Evolutionary conservation across 257 asterid species (phyloP).

Genomic region (Cynanchum wilfordii): DNA sequence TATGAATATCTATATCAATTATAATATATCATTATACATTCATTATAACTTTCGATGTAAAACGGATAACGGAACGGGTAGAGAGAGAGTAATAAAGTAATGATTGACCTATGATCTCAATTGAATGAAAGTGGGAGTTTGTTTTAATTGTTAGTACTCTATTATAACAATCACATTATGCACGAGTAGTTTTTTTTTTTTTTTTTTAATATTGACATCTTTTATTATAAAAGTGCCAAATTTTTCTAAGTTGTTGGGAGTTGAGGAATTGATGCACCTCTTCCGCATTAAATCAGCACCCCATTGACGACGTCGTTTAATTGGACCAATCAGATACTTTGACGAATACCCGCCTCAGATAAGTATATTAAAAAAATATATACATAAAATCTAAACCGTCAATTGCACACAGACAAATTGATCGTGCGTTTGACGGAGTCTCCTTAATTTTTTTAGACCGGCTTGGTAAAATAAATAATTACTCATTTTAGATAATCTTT

Average conservation of each 20-base stretch:
- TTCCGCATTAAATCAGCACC: constrained; percentile 3
- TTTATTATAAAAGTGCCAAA: too few species aligned
- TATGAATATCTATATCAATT: too few species aligned
- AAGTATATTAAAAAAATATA: too few species aligned
- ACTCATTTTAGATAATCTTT: too few species aligned
- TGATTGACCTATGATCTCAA: too few species aligned
- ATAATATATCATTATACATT: too few species aligned
- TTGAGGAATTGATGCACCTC: constrained; percentile 7
- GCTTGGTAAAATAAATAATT: too few species aligned
- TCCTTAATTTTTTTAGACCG: not conserved
- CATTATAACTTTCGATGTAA: too few species aligned
- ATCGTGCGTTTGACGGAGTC: not conserved
- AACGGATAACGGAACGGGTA: too few species aligned
- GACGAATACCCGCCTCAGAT: not conserved
- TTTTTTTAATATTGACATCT: not conserved
- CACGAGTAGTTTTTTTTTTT: not conserved
- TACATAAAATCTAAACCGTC: not conserved
- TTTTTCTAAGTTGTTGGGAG: constrained; percentile 11
- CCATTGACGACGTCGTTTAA: constrained; percentile 6
- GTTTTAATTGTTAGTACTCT: too few species aligned
- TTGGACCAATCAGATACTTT: not conserved
- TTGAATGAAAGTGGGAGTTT: too few species aligned
- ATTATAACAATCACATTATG: constrained; percentile 8
- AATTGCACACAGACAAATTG: not conserved
- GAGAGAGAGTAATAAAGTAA: too few species aligned